Evolutionary conservation across 2,329 filamentous ascomycete species (phyloP).

Genomic region (Sordariomycetes sp.): DNA sequence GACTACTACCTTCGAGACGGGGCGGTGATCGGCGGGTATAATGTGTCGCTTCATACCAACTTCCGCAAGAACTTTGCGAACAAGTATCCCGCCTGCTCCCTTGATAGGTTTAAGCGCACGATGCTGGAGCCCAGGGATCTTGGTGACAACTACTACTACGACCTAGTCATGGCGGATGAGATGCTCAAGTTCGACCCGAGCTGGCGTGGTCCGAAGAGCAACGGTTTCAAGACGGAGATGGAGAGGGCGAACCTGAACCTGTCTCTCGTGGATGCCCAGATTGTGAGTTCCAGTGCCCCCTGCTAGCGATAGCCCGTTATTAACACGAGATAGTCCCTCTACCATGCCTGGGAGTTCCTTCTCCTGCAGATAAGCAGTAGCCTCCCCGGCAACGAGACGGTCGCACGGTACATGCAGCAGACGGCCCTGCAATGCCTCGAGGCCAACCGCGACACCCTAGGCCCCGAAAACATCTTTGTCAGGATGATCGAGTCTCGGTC

Average conservation of each 20-base stretch:
- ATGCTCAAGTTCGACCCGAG: constrained; percentile 66
- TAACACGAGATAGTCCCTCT: constrained; percentile 45
- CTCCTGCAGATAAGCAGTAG: constrained; percentile 68
- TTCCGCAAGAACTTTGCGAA: constrained; percentile 72
- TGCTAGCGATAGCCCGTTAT: constrained; percentile 6
- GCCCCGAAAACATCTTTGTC: constrained; percentile 71
- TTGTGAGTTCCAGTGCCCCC: constrained; percentile 39
- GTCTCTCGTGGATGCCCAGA: constrained; percentile 83
- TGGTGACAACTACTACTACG: constrained; percentile 73
- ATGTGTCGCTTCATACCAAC: constrained; percentile 73
- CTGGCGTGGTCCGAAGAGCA: constrained; percentile 55
- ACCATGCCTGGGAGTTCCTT: constrained; percentile 82
- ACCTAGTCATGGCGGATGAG: constrained; percentile 59
- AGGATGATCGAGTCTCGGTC: constrained; percentile 63
- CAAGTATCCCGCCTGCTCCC: constrained; percentile 59
- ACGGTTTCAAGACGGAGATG: constrained; percentile 71
- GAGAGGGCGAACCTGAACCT: constrained; percentile 80
- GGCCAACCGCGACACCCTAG: constrained; percentile 59
- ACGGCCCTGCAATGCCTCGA: constrained; percentile 66
- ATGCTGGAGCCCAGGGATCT: constrained; percentile 50
- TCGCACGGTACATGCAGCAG: constrained; percentile 58
- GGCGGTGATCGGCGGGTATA: constrained; percentile 70
- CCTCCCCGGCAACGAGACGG: constrained; percentile 33
- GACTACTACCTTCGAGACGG: constrained; percentile 71
- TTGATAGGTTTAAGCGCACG: constrained; percentile 74